Percentiles rank a stretch among this genome's conserved stretches.
These are phyloP conservation scores for Penicillium silybi DNA, from an alignment of 495 filamentous ascomycete genomes.

Conservation along the genomic window DNA sequence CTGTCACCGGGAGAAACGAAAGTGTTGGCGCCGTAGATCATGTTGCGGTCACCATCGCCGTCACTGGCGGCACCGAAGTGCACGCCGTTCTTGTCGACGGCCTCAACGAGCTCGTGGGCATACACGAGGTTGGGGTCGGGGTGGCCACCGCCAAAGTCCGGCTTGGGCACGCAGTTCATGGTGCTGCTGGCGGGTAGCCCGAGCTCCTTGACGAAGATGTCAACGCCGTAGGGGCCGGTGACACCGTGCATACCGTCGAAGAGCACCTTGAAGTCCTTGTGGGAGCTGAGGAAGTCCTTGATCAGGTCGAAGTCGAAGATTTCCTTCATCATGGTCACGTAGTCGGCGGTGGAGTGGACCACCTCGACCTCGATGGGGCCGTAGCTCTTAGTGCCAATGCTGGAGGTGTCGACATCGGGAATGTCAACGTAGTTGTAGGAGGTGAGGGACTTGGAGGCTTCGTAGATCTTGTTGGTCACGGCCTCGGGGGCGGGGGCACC, in stretches of 20 bases:
- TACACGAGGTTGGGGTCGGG: conserved; percentile 99
- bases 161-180: conserved; percentile 88
- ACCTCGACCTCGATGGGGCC: conserved; percentile 89
- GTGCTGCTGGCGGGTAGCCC: conserved; percentile 71
- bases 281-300: conserved; percentile 78
- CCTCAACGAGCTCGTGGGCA: conserved; percentile 89
- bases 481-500: conserved; percentile 92
- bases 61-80: conserved; percentile 96
- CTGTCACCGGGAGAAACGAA: conserved; percentile 98
- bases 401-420: conserved; percentile 77
- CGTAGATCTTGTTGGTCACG: conserved; percentile 96
- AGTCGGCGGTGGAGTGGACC: conserved; percentile 86
- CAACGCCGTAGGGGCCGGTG: conserved; percentile 89
- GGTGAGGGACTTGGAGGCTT: conserved; percentile 77
- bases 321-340: conserved; percentile 90
- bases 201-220: conserved; percentile 92
- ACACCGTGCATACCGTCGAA: conserved; percentile 95
- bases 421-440: conserved; percentile 91
- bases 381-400: conserved; percentile 77
- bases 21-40: conserved; percentile 96
- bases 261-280: conserved; percentile 92
- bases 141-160: conserved; percentile 95
- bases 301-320: conserved; percentile 98
- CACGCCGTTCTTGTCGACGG: conserved; percentile 83
- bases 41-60: conserved; percentile 97